A percentile compares a stretch with the other conserved stretches of the same genome.
Conservation (phyloP, 1,284 basidiomycete genomes). For the Macrocystidia cucumis region DNA sequence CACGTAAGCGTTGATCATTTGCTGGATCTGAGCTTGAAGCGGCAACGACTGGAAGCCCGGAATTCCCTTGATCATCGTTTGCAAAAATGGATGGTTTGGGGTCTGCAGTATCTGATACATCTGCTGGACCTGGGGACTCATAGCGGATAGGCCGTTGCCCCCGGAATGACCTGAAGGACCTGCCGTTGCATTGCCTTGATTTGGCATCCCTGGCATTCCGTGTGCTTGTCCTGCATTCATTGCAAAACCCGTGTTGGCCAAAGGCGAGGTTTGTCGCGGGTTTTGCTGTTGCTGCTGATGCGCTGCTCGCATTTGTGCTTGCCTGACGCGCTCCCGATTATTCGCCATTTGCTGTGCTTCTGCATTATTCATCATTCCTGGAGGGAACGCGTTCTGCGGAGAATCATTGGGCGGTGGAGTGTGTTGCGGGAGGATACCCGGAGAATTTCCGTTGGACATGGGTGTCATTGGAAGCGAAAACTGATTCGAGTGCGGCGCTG, state of each 20-base stretch:
- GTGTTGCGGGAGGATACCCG: constrained; percentile 4
- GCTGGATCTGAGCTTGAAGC: constrained; percentile 47
- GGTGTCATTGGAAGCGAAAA: constrained; percentile 7
- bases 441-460: constrained; percentile 9
- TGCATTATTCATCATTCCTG: constrained; percentile 6
- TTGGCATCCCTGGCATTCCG: constrained; percentile 9
- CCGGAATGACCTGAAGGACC: constrained; percentile 7
- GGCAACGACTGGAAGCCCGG: constrained; percentile 49
- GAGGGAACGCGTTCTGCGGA: background rate
- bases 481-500: constrained; percentile 1
- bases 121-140: constrained; percentile 24
- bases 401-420: background rate
- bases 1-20: constrained; percentile 47
- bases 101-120: constrained; percentile 43
- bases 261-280: constrained; percentile 35
- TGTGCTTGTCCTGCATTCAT: constrained; percentile 7
- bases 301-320: constrained; percentile 21
- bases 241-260: constrained; percentile 16
- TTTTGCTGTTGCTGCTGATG: constrained; percentile 16
- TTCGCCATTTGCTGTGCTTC: constrained; percentile 17
- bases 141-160: constrained; percentile 1
- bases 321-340: constrained; percentile 14
- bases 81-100: constrained; percentile 48
- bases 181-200: constrained; percentile 8
- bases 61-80: constrained; percentile 40